phyloP scores from a whole-genome alignment of 75 land plant genomes.

The Larix kaempferi region DNA sequence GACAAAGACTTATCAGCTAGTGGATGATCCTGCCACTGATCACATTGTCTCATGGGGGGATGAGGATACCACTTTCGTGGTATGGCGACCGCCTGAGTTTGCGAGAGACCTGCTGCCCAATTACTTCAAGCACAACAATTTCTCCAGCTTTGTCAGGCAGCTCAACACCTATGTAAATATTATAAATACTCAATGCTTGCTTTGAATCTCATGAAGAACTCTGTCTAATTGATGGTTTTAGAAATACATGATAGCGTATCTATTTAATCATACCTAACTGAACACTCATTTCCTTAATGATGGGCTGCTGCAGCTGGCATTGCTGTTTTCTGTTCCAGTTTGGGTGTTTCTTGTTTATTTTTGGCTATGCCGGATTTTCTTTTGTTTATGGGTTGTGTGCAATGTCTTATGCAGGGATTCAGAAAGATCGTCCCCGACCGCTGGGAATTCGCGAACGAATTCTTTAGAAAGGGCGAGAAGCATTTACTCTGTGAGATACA shows the following conservation, averaged over 20 bases:
- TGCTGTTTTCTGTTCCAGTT: not conserved
- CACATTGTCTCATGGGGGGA: conserved; percentile 65
- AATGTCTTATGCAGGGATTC: conserved; percentile 58
- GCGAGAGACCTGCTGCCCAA: conserved; percentile 74
- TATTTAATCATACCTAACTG: not conserved
- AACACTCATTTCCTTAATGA: not conserved
- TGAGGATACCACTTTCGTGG: conserved; percentile 61
- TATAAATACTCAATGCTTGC: too few relatives aligned
- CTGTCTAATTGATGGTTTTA: not conserved
- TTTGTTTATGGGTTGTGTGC: not conserved
- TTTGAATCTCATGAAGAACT: too few relatives aligned
- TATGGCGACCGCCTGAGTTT: conserved; percentile 79
- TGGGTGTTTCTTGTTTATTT: not conserved
- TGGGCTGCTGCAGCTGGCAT: not conserved
- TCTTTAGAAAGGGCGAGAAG: conserved; percentile 75
- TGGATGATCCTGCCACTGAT: conserved; percentile 54
- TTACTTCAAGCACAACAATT: conserved; percentile 97
- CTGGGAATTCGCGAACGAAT: conserved; percentile 98
- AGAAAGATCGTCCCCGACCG: conserved; percentile 88
- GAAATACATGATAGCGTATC: not conserved
- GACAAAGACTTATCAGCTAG: conserved; percentile 62
- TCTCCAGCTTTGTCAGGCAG: conserved; percentile 98
- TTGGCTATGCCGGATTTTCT: not conserved
- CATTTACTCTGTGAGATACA: conserved; percentile 84
- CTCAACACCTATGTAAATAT: conserved; percentile 89